Evolutionary conservation across 1,284 basidiomycete genomes (phyloP).

Genomic region (Singerocomus inundabilis): DNA sequence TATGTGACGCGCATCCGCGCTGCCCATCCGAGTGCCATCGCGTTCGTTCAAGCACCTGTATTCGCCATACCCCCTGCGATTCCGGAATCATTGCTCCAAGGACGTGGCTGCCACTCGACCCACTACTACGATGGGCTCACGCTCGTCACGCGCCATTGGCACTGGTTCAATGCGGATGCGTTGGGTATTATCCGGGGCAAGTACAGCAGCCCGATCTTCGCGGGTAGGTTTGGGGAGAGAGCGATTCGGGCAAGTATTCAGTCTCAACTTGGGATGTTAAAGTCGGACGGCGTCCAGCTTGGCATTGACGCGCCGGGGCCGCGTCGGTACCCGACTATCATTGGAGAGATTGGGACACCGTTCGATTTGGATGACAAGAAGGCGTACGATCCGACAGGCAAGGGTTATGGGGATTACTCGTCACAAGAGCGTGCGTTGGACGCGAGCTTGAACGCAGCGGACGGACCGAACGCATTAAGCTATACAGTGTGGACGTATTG

Average conservation of each 20-base stretch:
- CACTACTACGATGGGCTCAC: slow-evolving; percentile 97
- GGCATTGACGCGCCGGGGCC: slow-evolving; percentile 19
- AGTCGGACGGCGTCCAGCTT: slow-evolving; percentile 67
- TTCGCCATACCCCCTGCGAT: slow-evolving; percentile 79
- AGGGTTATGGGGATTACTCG: slow-evolving; percentile 71
- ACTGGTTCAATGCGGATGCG: slow-evolving; percentile 97
- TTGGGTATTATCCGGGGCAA: slow-evolving; percentile 87
- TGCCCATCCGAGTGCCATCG: slow-evolving; percentile 82
- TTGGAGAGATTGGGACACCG: slow-evolving; percentile 95
- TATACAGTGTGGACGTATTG: slow-evolving; percentile 94
- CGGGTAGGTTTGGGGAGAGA: slow-evolving; percentile 73
- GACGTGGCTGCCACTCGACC: slow-evolving; percentile 76
- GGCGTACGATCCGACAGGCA: slow-evolving; percentile 60
- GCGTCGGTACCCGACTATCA: slow-evolving; percentile 79
- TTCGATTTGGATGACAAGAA: slow-evolving; percentile 87
- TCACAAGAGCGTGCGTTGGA: slow-evolving; percentile 87
- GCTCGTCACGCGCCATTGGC: slow-evolving; percentile 84
- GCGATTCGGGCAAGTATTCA: slow-evolving; percentile 84
- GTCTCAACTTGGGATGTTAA: slow-evolving; percentile 81
- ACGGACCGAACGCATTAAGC: slow-evolving; percentile 80
- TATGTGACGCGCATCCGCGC: slow-evolving; percentile 68
- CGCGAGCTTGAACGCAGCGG: slow-evolving; percentile 86
- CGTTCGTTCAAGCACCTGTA: slow-evolving; percentile 92
- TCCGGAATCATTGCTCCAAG: slow-evolving; percentile 55
- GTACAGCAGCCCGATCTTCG: slow-evolving; percentile 71